Evolutionary conservation across 225 moss, liverwort and hornwort species (phyloP).

Genomic region (Climacium dendroides): DNA sequence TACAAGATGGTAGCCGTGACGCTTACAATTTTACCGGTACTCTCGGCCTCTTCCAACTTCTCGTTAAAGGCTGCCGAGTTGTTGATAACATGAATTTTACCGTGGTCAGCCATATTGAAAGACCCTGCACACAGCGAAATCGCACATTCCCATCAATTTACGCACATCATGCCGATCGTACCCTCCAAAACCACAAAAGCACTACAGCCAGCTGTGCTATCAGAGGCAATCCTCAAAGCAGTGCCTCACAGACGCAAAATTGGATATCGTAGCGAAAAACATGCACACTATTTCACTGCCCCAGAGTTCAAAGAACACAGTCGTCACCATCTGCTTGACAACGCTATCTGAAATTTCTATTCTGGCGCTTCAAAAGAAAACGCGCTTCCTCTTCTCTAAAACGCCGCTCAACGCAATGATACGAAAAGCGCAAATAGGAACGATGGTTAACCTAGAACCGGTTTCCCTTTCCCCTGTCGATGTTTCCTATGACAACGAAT

Average conservation of each 20-base stretch:
- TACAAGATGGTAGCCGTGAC: neutral
- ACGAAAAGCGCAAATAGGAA: neutral
- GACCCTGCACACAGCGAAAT: neutral
- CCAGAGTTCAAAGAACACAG: neutral
- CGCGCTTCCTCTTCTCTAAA: neutral
- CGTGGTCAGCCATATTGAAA: constrained; percentile 33
- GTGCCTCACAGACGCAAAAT: neutral
- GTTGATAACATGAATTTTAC: constrained; percentile 20
- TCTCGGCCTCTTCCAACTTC: constrained; percentile 46
- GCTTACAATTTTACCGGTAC: constrained; percentile 11
- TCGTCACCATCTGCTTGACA: neutral
- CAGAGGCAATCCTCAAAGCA: neutral
- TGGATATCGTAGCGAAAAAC: neutral
- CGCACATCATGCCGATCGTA: neutral
- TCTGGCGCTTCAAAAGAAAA: neutral
- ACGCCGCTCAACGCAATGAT: neutral
- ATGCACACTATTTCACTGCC: neutral
- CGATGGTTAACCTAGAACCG: neutral
- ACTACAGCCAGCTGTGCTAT: neutral
- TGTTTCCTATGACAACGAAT: neutral
- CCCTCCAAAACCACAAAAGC: neutral
- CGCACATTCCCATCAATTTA: neutral
- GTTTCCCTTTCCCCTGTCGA: neutral
- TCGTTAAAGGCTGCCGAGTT: constrained; percentile 19
- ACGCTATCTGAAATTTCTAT: neutral